Conservation (phyloP, 352 stramenopile species). For the Pythium monospermum region DNA sequence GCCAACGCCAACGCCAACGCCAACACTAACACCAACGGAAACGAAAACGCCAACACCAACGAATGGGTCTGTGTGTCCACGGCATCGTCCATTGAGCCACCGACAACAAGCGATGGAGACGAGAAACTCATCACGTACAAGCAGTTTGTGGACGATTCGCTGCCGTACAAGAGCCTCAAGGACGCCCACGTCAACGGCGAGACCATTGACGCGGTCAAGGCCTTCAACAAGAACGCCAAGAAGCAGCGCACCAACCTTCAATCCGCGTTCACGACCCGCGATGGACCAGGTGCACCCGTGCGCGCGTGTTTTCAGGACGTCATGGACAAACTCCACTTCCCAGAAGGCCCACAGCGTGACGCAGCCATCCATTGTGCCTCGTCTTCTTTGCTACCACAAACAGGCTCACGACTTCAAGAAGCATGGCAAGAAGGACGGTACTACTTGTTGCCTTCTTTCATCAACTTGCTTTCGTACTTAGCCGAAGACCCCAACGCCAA, state of each 20-base stretch:
- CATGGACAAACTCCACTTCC: conserved; percentile 76
- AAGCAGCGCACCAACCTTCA: conserved; percentile 74
- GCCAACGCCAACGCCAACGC: too few relatives aligned
- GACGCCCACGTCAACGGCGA: conserved; percentile 8
- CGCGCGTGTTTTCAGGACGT: conserved; percentile 53
- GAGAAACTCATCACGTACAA: conserved; percentile 67
- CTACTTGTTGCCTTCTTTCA: conserved; percentile 79
- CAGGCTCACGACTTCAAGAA: conserved; percentile 62
- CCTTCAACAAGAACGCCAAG: conserved; percentile 73
- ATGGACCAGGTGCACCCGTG: conserved; percentile 41
- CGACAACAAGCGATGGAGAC: conserved; percentile 3
- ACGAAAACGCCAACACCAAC: conserved; percentile 12
- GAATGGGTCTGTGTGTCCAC: conserved; percentile 63
- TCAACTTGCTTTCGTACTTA: conserved; percentile 60
- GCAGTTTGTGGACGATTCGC: conserved; percentile 68
- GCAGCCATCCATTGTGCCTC: conserved; percentile 38
- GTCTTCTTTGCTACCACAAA: conserved; percentile 32
- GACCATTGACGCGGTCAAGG: conserved; percentile 64
- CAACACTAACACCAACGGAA: too few relatives aligned
- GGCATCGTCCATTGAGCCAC: conserved; percentile 40
- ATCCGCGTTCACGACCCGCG: conserved; percentile 59
- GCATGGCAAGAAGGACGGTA: conserved; percentile 69
- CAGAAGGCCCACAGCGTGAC: conserved; percentile 34
- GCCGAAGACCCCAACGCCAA: conserved; percentile 17
- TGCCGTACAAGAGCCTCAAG: conserved; percentile 61